Evolutionary conservation across 1,139 yeast genomes (phyloP).

Genomic region (Blastobotrys aristatus): DNA sequence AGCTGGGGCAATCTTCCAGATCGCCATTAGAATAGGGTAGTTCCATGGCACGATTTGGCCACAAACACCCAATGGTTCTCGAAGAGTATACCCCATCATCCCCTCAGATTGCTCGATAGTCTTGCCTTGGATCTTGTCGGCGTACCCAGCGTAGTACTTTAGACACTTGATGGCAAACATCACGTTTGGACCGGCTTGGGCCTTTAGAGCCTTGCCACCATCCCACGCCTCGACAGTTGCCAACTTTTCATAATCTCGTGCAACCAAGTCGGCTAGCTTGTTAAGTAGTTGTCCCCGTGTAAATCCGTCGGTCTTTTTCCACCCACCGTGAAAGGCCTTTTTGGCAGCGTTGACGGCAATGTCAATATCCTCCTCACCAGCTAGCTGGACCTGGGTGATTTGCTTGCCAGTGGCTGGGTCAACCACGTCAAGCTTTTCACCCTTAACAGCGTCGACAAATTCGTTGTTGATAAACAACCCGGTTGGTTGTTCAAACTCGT

Average conservation of each 20-base stretch:
- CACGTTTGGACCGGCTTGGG: slow-evolving; percentile 54
- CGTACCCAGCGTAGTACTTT: slow-evolving; percentile 77
- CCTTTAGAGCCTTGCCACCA: slow-evolving; percentile 64
- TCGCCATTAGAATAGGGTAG: slow-evolving; percentile 77
- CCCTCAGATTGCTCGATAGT: slow-evolving; percentile 60
- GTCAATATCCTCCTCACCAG: slow-evolving; percentile 54
- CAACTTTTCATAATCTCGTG: slow-evolving; percentile 52
- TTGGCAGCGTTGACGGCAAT: slow-evolving; percentile 54
- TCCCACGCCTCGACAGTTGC: slow-evolving; percentile 78
- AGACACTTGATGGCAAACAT: slow-evolving; percentile 50
- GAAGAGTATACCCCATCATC: slow-evolving; percentile 55
- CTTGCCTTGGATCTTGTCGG: slow-evolving; percentile 64
- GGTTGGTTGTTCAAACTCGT: slow-evolving; percentile 56
- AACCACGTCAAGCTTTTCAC: slow-evolving; percentile 48
- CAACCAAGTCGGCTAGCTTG: slow-evolving; percentile 64
- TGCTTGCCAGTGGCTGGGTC: slow-evolving; percentile 56
- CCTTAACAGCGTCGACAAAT: slow-evolving; percentile 46
- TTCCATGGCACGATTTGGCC: slow-evolving; percentile 89
- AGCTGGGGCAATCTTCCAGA: slow-evolving; percentile 82
- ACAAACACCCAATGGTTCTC: slow-evolving; percentile 76
- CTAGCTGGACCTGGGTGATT: slow-evolving; percentile 51
- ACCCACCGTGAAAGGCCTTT: slow-evolving; percentile 44
- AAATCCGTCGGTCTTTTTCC: slow-evolving; percentile 46
- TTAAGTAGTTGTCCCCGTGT: slow-evolving; percentile 53
- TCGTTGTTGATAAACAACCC: slow-evolving; percentile 62